phyloP scores from a whole-genome alignment of 352 stramenopile genomes.

The Poterioochromonas sp. region DNA sequence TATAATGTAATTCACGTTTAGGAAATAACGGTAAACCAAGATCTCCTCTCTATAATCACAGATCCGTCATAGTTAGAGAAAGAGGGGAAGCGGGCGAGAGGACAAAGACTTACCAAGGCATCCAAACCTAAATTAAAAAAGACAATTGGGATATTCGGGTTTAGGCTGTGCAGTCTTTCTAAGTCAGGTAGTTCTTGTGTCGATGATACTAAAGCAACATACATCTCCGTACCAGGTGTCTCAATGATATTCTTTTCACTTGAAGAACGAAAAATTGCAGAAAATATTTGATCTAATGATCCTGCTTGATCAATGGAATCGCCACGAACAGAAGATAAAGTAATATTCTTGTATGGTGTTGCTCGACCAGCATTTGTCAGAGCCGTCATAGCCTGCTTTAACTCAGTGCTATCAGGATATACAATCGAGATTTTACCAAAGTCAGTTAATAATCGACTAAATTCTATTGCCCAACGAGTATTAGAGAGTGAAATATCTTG shows the following conservation, averaged over 20 bases:
- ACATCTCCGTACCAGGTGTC: conserved; percentile 53
- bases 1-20: conserved; percentile 53
- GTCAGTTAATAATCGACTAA: conserved; percentile 52
- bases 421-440: conserved; percentile 53
- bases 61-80: neutral
- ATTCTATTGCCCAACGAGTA: conserved; percentile 57
- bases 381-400: neutral
- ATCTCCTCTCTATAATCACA: conserved; percentile 17
- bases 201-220: conserved; percentile 54
- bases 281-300: conserved; percentile 15
- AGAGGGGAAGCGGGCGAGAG: neutral
- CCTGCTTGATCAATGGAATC: conserved; percentile 12
- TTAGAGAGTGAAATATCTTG: conserved; percentile 60
- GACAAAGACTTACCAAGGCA: conserved; percentile 14
- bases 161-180: conserved; percentile 51
- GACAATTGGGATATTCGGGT: conserved; percentile 51
- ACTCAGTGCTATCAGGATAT: conserved; percentile 48
- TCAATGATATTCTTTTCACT: conserved; percentile 47
- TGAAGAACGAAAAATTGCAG: conserved; percentile 36
- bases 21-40: neutral
- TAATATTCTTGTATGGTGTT: conserved; percentile 47
- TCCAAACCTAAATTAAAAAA: conserved; percentile 71
- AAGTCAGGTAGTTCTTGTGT: conserved; percentile 68
- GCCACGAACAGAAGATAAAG: neutral
- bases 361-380: conserved; percentile 43